Evolutionary conservation across 208 protist genomes (phyloP).

Genomic region (Leishmania arabica): DNA sequence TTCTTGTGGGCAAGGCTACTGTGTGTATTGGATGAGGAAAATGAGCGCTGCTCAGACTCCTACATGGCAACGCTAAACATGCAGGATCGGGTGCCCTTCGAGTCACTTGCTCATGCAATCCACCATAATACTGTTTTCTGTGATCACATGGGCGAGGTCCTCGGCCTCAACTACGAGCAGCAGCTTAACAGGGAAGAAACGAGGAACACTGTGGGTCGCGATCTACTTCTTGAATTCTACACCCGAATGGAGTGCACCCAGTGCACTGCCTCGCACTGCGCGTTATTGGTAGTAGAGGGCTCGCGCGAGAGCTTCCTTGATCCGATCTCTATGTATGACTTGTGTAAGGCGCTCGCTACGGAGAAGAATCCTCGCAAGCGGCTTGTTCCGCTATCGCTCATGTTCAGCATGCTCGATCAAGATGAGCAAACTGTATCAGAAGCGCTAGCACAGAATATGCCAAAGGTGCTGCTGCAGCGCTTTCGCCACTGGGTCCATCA

Average conservation of each 20-base stretch:
- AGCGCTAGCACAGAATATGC: conserved; percentile 55
- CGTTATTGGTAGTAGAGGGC: conserved; percentile 73
- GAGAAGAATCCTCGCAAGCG: conserved; percentile 71
- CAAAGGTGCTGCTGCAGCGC: conserved; percentile 61
- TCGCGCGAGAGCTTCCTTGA: conserved; percentile 84
- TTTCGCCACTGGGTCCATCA: conserved; percentile 73
- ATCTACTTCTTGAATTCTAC: conserved; percentile 41
- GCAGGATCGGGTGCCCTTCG: conserved; percentile 76
- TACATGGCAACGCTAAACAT: conserved; percentile 78
- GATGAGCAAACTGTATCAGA: conserved; percentile 76
- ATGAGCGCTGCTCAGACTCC: conserved; percentile 64
- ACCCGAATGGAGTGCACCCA: conserved; percentile 56
- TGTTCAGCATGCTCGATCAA: conserved; percentile 85
- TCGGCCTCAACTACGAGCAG: conserved; percentile 49
- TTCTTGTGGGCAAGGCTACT: conserved; percentile 54
- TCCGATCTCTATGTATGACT: conserved; percentile 73
- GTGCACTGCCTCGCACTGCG: conserved; percentile 57
- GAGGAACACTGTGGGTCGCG: conserved; percentile 16
- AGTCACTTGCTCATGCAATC: conserved; percentile 70
- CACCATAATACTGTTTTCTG: conserved; percentile 84
- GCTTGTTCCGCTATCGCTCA: conserved; percentile 73
- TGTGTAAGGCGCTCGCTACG: conserved; percentile 68
- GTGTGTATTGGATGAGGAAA: conserved; percentile 65
- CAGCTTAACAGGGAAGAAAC: conserved; percentile 34
- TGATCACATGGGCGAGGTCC: conserved; percentile 71